These are phyloP conservation scores for Urochloa ruziziensis DNA, from an alignment of 176 grass and related monocot genomes.

Conservation along the genomic window DNA sequence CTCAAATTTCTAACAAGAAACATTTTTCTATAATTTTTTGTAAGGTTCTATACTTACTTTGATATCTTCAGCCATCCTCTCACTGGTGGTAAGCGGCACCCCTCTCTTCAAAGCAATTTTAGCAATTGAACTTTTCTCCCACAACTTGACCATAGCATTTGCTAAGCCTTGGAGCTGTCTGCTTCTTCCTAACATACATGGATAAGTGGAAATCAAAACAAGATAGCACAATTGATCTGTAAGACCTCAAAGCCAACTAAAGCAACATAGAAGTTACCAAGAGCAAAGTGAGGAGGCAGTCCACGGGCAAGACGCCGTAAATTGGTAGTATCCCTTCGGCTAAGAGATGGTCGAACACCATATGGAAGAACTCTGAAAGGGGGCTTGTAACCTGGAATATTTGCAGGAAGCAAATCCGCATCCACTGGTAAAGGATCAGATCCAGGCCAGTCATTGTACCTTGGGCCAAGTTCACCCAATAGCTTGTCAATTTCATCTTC, in stretches of 20 bases:
- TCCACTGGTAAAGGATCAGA: slow-evolving; percentile 74
- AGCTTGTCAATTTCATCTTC: slow-evolving; percentile 85
- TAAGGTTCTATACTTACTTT: slow-evolving; percentile 68
- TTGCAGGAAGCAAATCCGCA: slow-evolving; percentile 78
- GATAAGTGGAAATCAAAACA: slow-evolving; percentile 8
- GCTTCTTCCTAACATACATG: slow-evolving; percentile 62
- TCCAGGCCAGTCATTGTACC: slow-evolving; percentile 90
- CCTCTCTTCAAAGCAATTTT: slow-evolving; percentile 94
- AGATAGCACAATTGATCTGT: not conserved
- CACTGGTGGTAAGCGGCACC: slow-evolving; percentile 86
- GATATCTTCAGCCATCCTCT: slow-evolving; percentile 97
- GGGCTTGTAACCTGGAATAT: slow-evolving; percentile 64
- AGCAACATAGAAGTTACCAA: slow-evolving; percentile 57
- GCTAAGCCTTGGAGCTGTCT: slow-evolving; percentile 94
- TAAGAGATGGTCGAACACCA: slow-evolving; percentile 63
- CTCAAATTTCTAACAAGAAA: not conserved
- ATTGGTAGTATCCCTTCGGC: slow-evolving; percentile 63
- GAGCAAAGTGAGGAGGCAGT: slow-evolving; percentile 89
- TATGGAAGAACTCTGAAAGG: slow-evolving; percentile 88
- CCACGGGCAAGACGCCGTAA: slow-evolving; percentile 73
- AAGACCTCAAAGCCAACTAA: slow-evolving; percentile 21
- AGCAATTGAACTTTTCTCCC: slow-evolving; percentile 91
- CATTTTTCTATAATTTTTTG: no score
- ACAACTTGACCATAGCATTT: slow-evolving; percentile 76
- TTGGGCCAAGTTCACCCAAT: slow-evolving; percentile 78